phyloP scores from a whole-genome alignment of 176 grass and related monocot genomes.

The Rhipidocladum racemiflorum region DNA sequence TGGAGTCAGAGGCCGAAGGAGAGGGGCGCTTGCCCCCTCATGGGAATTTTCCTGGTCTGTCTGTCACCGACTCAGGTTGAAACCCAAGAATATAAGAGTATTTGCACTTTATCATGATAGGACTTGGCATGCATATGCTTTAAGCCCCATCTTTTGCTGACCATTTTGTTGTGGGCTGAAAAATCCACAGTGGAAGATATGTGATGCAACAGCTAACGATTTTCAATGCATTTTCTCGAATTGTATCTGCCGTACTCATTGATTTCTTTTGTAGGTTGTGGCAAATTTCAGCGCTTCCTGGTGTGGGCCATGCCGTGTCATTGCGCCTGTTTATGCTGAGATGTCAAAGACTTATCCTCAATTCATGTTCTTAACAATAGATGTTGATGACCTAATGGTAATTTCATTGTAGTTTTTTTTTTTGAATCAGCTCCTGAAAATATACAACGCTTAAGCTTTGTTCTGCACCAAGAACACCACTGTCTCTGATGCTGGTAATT shows the following conservation, averaged over 20 bases:
- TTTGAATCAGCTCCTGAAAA: not conserved
- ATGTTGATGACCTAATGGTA: constrained; percentile 79
- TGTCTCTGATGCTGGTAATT: not conserved
- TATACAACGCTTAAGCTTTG: not conserved
- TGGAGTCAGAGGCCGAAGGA: not conserved
- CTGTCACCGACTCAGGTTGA: not conserved
- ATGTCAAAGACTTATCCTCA: constrained; percentile 79
- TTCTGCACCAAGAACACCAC: not conserved
- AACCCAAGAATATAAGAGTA: not conserved
- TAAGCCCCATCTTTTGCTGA: not conserved
- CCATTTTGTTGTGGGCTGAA: not conserved
- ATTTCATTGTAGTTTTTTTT: not conserved
- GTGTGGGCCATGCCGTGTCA: constrained; percentile 75
- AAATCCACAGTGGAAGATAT: not conserved
- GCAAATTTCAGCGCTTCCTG: constrained; percentile 85
- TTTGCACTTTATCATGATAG: not conserved
- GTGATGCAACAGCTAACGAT: not conserved
- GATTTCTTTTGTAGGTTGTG: constrained; percentile 48
- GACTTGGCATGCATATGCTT: not conserved
- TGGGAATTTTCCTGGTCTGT: not conserved
- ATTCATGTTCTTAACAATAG: constrained; percentile 74
- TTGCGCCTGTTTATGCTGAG: constrained; percentile 65
- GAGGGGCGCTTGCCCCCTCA: not conserved
- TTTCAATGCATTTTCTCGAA: not conserved
- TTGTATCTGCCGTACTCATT: not conserved